Conservation (phyloP, 768 basidiomycete species). For the Postia placenta region DNA sequence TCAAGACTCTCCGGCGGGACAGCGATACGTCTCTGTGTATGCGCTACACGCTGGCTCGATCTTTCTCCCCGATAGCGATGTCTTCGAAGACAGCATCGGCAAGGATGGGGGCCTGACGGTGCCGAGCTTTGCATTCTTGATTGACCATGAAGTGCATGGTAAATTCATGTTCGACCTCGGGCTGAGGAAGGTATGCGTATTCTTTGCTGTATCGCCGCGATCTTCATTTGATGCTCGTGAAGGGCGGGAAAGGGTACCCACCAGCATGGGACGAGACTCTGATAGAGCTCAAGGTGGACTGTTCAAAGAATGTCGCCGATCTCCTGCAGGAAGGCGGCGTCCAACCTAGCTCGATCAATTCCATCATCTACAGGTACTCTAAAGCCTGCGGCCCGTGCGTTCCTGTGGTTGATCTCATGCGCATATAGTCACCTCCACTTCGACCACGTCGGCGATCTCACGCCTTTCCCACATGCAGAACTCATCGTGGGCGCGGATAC, state of each 20-base stretch:
- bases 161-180: slow-evolving; percentile 3
- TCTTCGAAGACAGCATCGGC: slow-evolving; percentile 2
- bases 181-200: slow-evolving; percentile 3
- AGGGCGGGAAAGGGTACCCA: slow-evolving; percentile 2
- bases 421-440: slow-evolving; percentile 39
- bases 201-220: no score
- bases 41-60: slow-evolving; percentile 3
- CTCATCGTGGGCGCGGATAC: slow-evolving; percentile 43
- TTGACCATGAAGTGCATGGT: background rate
- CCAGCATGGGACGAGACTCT: slow-evolving; percentile 5
- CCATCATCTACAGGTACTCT: slow-evolving; percentile 3
- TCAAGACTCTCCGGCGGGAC: background rate
- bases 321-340: background rate
- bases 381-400: background rate
- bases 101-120: background rate
- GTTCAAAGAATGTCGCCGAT: background rate
- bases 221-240: background rate
- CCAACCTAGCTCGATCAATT: background rate
- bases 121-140: slow-evolving; percentile 1
- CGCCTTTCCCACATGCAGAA: slow-evolving; percentile 37
- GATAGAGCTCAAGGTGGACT: background rate
- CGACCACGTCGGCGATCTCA: slow-evolving; percentile 44
- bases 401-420: background rate
- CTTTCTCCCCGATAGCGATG: background rate
- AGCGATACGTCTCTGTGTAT: background rate